Evolutionary conservation across 805 yeast species (phyloP), one percentile per base, ranked within the genome.

Genomic region (Yueomyces sinensis): DNA sequence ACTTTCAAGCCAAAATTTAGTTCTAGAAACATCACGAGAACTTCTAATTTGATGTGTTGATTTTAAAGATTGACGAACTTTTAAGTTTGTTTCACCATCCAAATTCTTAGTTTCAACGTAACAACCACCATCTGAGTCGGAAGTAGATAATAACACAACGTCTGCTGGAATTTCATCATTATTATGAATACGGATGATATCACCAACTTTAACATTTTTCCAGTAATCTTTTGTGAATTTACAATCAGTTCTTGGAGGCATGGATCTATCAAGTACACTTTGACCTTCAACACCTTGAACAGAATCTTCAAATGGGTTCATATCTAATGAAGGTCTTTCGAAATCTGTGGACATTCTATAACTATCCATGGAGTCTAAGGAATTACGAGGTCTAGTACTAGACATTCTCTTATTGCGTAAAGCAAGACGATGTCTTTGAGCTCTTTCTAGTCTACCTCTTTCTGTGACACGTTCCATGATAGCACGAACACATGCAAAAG

Each of bases 151-250:
- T 24, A 80, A 54, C 32, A 79, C 62, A 13, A 75, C 53, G 56
- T 81, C 93, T 2, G 89, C 86, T 1, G 93, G 93, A 5, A 79
- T 67, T 58, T 80, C 89, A 49, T 81, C 91, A 49, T 81, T 75
- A 43, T 74, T 72, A 41, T 76, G 71, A 18, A 81, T 65, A 46
- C 87, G 63, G 18, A 81, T 66, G 32, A 81, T 62, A 45, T 81
- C 87, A 42, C 93, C 93, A 18, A 80, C 86, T 30, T 61, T 56
- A 25, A 81, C 70, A 45, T 70, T 72, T 54, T 79, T 79, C 91
- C 91, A 80, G 37, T 44, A 54, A 20, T 49, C 54, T 36, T 51
- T 58, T 2, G 38, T 39, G 40, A 65, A 63, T 37, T 52, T 57
- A 29, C 41, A 50, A 38, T 52, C 63, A 17, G 51, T 44, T 38